Evolutionary conservation across 2,329 filamentous ascomycete species (phyloP).

Genomic region (Aspergillus fumigatus): DNA sequence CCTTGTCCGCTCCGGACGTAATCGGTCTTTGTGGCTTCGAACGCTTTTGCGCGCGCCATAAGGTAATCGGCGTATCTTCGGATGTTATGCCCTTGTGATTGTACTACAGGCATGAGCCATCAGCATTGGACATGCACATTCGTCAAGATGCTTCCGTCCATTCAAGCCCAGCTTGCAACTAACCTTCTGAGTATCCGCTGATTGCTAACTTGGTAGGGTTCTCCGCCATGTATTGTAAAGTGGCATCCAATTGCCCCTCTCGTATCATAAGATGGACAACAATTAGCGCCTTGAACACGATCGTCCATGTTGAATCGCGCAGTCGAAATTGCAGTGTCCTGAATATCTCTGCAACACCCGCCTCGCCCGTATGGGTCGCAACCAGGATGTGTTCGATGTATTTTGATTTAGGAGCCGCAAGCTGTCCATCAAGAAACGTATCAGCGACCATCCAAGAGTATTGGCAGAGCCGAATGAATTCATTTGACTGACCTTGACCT

Average conservation of each 20-base stretch:
- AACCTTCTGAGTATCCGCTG: slow-evolving; percentile 88
- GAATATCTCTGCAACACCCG: slow-evolving; percentile 93
- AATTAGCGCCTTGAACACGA: slow-evolving; percentile 95
- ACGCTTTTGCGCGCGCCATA: slow-evolving; percentile 74
- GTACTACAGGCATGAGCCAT: slow-evolving; percentile 54
- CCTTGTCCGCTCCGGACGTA: slow-evolving; percentile 81
- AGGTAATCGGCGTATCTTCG: slow-evolving; percentile 87
- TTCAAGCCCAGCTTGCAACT: slow-evolving; percentile 28
- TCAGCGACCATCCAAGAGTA: slow-evolving; percentile 9
- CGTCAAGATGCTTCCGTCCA: neutral
- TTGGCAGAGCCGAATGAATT: neutral
- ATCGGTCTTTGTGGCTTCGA: slow-evolving; percentile 77
- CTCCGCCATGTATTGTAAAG: slow-evolving; percentile 75
- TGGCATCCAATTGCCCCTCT: slow-evolving; percentile 85
- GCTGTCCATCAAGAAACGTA: slow-evolving; percentile 47
- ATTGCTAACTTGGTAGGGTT: slow-evolving; percentile 81
- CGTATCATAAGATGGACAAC: slow-evolving; percentile 96
- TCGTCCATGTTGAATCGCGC: slow-evolving; percentile 98
- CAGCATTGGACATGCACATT: slow-evolving; percentile 26
- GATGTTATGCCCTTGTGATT: slow-evolving; percentile 93
- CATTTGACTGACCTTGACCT: slow-evolving; percentile 70
- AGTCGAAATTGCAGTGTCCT: slow-evolving; percentile 82
- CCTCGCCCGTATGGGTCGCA: slow-evolving; percentile 90
- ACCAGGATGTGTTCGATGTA: slow-evolving; percentile 98
- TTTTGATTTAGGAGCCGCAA: slow-evolving; percentile 95